Base-by-base conservation (phyloP, 1,139 yeast genomes). In the Candida sanyaensis region DNA sequence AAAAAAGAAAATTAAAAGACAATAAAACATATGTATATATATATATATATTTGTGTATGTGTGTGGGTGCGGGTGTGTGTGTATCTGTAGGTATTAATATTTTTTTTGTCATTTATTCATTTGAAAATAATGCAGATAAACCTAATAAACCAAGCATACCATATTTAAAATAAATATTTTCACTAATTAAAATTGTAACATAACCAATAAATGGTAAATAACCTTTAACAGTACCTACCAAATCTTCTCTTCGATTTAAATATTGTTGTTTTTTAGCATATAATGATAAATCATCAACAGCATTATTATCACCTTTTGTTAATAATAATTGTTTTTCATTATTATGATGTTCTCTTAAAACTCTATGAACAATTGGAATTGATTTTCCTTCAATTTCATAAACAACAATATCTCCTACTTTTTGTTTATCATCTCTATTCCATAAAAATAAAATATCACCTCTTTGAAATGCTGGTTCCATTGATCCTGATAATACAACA, bases 381-480 rank as follows among this genome's bases (percentile, higher is more conserved):
- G 82, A 76, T 60, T 89, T 85, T 3, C 86, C 89, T 46, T 80
- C 78, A 28, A 92, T 81, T 59, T 93, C 93, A 64, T 95, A 93
- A n/a, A 93, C 99, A 10, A 93, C 98, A 26, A 93, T 78, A 61
- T 93, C 99, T n/a, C 99, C 99, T 1, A 92, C 96, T 44, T 80
- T 73, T 36, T 84, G 84, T 37, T 68, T 68, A 21, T 69, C 60
- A 50, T 87, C 85, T 55, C 97, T 77, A 67, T 93, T 93, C 96
- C 97, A 91, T 50, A 93, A 75, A 61, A 93, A 86, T 51, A 93
- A 73, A 37, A 95, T 86, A 63, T 93, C 99, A 43, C 99, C 99
- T 68, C 99, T 82, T 68, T 93, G 98, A 77, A 95, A 95, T 0
- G 99, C 99, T 1, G 99, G 99, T 64, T 95, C 99, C 99, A 93